Conservation (phyloP, 73 alveolate species). For the Paramecium primaurelia region DNA sequence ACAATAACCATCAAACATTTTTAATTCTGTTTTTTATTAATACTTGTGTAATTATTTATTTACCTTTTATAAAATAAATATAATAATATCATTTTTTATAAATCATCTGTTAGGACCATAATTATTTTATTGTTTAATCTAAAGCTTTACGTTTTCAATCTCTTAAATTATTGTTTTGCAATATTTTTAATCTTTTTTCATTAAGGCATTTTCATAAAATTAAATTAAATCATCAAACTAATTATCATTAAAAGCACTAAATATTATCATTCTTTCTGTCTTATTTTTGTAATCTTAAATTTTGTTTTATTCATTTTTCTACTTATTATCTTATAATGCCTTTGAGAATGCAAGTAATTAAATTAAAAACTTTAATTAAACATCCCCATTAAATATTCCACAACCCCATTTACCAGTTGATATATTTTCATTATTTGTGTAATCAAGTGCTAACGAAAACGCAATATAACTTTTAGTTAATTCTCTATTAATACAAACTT, state of each 20-base stretch:
- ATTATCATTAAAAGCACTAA: neutral
- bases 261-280: neutral
- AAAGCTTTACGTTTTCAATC: neutral
- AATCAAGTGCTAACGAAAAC: constrained; percentile 48
- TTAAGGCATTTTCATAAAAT: neutral
- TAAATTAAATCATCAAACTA: neutral
- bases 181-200: neutral
- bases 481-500: constrained; percentile 37
- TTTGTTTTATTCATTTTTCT: neutral
- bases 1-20: neutral
- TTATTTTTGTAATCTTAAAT: neutral
- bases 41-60: neutral
- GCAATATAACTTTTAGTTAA: constrained; percentile 66
- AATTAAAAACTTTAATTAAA: constrained; percentile 66
- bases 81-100: too few relatives aligned
- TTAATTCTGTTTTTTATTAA: neutral
- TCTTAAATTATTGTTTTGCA: neutral
- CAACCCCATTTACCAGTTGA: constrained; percentile 86
- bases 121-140: neutral
- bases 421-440: neutral
- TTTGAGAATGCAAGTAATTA: constrained; percentile 66
- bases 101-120: neutral
- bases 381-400: constrained; percentile 73
- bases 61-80: too few relatives aligned
- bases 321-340: neutral